Conservation (phyloP, 176 grass and related monocot genomes). For the Metroxylon sagu region DNA sequence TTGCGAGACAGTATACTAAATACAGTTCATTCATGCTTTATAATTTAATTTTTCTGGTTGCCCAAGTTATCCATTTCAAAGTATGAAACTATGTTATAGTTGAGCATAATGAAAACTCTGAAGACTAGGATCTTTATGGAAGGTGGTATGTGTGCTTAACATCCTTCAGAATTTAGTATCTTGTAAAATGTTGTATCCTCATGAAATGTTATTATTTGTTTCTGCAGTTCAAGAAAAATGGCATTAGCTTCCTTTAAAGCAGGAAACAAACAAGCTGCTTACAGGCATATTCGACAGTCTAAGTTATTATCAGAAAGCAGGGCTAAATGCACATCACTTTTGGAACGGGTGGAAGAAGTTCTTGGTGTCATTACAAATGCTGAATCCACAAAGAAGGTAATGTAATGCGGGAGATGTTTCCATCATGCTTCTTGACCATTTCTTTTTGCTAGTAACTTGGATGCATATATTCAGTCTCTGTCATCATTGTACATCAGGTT, state of each 20-base stretch:
- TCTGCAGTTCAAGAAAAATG: constrained; percentile 53
- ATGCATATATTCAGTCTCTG: neutral
- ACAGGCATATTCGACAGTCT: constrained; percentile 45
- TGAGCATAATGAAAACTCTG: too few species aligned
- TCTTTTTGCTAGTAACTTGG: constrained; percentile 10
- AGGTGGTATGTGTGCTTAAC: too few species aligned
- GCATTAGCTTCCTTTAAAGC: constrained; percentile 57
- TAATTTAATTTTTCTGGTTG: too few species aligned
- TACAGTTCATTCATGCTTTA: too few species aligned
- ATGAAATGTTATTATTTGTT: constrained; percentile 18
- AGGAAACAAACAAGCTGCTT: constrained; percentile 57
- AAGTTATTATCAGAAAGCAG: constrained; percentile 65
- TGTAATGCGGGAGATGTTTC: neutral
- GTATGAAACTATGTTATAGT: too few species aligned
- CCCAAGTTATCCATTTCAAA: too few species aligned
- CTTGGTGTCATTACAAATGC: constrained; percentile 49
- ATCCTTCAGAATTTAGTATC: neutral
- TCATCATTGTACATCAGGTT: constrained; percentile 42
- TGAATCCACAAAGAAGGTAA: constrained; percentile 77
- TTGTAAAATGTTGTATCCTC: neutral
- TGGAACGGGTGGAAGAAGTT: constrained; percentile 72
- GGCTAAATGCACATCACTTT: constrained; percentile 35
- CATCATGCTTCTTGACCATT: neutral
- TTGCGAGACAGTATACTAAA: too few species aligned
- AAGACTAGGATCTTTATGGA: too few species aligned